phyloP scores from a whole-genome alignment of 768 basidiomycete species.

The Lentinula sp. region DNA sequence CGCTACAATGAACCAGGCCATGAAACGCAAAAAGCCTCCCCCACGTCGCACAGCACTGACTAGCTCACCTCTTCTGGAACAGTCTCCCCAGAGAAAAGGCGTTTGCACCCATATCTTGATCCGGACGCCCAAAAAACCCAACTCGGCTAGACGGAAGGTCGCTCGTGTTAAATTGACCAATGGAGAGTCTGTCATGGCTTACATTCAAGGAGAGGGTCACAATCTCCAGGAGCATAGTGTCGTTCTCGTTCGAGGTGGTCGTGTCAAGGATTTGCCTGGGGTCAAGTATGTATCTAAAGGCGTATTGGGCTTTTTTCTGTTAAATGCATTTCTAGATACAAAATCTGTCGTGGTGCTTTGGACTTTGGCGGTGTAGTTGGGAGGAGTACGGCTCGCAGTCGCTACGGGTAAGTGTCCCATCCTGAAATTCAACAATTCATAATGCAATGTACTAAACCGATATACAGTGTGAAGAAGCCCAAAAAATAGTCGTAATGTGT shows the following conservation, averaged over 20 bases:
- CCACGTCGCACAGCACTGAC: constrained; percentile 38
- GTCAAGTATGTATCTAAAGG: constrained; percentile 58
- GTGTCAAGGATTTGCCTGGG: constrained; percentile 97
- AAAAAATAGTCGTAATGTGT: constrained; percentile 43
- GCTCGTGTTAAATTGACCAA: constrained; percentile 89
- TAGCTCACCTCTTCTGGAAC: constrained; percentile 78
- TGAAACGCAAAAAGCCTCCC: constrained; percentile 65
- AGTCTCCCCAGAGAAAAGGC: constrained; percentile 83
- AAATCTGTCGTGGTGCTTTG: constrained; percentile 86
- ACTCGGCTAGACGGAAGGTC: constrained; percentile 97
- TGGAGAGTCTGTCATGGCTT: constrained; percentile 86
- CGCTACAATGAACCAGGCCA: constrained; percentile 83
- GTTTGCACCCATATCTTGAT: constrained; percentile 81
- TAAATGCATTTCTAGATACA: constrained; percentile 58
- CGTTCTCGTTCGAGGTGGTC: constrained; percentile 89
- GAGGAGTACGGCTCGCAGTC: constrained; percentile 75
- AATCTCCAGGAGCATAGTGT: constrained; percentile 98
- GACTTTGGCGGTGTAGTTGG: constrained; percentile 91
- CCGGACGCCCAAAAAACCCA: constrained; percentile 93
- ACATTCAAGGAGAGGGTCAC: constrained; percentile 96
- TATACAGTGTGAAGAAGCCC: constrained; percentile 70
- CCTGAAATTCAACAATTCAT: background rate
- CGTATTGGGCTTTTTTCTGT: background rate
- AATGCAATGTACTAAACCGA: constrained; percentile 5
- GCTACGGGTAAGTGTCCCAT: constrained; percentile 68